Base-by-base conservation (phyloP, 352 stramenopile genomes). In the Phytopythium mirpurense region DNA sequence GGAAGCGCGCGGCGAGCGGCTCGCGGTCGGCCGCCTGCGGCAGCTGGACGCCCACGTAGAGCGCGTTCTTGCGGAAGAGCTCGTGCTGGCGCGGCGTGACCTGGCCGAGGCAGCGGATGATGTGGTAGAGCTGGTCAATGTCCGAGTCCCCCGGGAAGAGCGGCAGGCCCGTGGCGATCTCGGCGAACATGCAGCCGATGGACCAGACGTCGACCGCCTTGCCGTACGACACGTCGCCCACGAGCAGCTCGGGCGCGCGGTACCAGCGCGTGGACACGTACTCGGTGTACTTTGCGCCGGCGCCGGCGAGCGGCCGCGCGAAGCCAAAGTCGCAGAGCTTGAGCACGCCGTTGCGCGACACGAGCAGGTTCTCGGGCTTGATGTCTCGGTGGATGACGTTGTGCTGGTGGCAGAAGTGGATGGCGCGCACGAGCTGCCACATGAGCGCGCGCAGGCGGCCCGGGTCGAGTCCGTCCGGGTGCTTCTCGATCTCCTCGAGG, bases 191-290 rank as follows among this genome's bases (percentile, higher is more conserved):
- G 74, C 95, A 98, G 36, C 95, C 96, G 26, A 98, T 86, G 16
- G 89, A 96, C 96, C 96, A 99, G 37, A 99, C 91, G 57, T 99
- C 96, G 32, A 99, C 97, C 8, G 90, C 92, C 52, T 96, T 97
- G 46, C 97, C 95, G 62, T 99, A 99, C 12, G 71, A 86, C 2
- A 90, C 77, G 45, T 91, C 81, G 5, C 79, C 78, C 8, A 93
- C 86, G 2, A 97, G 72, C 49, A 98, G 83, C 76, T 98, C 95
- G 7, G 95, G 95, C 2, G 93, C 93, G 38, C 93, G 78, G 60
- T 98, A 98, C 93, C 93, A 98, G 48, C 93, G 76, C 16, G 93
- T 98, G 0, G 87, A 95, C 16, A 97, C 86, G 52, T 97, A 97
- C 55, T 97, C 84, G 3, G 80, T 90, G 57, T 90, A 88, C 54